A percentile compares a stretch with the other conserved stretches of the same genome.
Conservation (phyloP, 1,284 basidiomycete species). For the Thecaphora thlaspeos region DNA sequence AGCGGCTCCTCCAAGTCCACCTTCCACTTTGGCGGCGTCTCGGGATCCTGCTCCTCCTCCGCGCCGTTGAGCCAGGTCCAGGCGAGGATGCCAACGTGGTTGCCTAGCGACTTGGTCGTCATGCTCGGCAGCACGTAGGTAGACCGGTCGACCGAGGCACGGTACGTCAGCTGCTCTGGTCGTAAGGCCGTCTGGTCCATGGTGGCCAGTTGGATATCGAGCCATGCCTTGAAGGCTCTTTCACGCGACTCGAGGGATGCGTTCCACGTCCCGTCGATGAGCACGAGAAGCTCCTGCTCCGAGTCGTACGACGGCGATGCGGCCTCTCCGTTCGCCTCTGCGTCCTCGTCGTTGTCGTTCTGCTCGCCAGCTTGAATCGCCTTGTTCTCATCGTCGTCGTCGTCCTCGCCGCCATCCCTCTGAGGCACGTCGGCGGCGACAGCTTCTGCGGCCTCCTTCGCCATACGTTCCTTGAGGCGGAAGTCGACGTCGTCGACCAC, state of each 20-base stretch:
- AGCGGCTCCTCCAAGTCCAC: slow-evolving; percentile 31
- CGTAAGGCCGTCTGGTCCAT: slow-evolving; percentile 1
- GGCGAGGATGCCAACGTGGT: slow-evolving; percentile 34
- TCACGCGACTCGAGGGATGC: slow-evolving; percentile 10
- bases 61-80: slow-evolving; percentile 33
- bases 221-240: slow-evolving; percentile 25
- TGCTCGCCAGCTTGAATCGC: no score
- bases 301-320: slow-evolving; percentile 9
- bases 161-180: slow-evolving; percentile 19
- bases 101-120: slow-evolving; percentile 38
- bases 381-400: neutral
- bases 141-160: slow-evolving; percentile 43
- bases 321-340: neutral
- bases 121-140: slow-evolving; percentile 51
- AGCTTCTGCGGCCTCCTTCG: neutral
- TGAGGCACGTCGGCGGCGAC: neutral
- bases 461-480: neutral
- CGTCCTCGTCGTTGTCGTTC: neutral
- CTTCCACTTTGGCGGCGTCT: slow-evolving; percentile 8
- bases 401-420: neutral
- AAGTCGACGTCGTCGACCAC: neutral
- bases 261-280: slow-evolving; percentile 28
- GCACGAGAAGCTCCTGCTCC: slow-evolving; percentile 26
- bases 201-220: slow-evolving; percentile 5
- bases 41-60: slow-evolving; percentile 2